Base-by-base conservation (phyloP, 2,329 filamentous ascomycete genomes). In the Fusarium brevicatenulatum region DNA sequence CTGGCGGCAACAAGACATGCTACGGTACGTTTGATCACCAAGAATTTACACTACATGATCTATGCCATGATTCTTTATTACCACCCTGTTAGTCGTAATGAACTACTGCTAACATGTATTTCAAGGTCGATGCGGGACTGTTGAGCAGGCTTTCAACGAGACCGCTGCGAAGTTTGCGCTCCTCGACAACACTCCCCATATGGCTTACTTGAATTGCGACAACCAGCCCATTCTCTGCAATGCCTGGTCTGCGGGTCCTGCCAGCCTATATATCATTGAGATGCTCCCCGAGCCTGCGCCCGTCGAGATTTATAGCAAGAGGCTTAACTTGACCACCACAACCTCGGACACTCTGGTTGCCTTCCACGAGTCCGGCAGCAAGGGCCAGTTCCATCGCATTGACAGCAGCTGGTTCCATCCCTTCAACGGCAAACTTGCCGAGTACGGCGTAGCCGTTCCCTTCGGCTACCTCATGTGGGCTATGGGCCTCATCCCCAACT, bases 1-100 rank as follows among this genome's bases (percentile, higher is more conserved):
- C 91, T 15, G 93, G 93, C 63, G 86, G 92, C 75, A 95, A 95
- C 86, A 92, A 91, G 84, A 94, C 93, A 37, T 95, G 93, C 84
- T 91, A 88, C 79, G 88, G 89, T 90, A 83, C 65, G 86, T 62
- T 52, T 59, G 43, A 40, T 54, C 37, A 47, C 21, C 25, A 49
- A 49, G 25, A 52, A 52, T 54, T 42, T 30, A 43, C 37, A 36
- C 19, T 18, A 65, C 23, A 42, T 23, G 42, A 21, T 40, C 15
- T 15, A 15, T 42, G 37, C 23, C 9, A 39, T 66, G 43, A 62
- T 49, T 40, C 52, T 53, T 53, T 34, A n/a, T 46, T 42, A 21
- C 23, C 18, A 32, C 30, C 9, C 23, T 49, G 18, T n/a, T 42
- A n/a, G 16, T 19, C 52, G 13, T 37, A 66, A 63, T 65, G 40